Evolutionary conservation across 768 basidiomycete genomes (phyloP).

Genomic region (Daedaleopsis nitida): DNA sequence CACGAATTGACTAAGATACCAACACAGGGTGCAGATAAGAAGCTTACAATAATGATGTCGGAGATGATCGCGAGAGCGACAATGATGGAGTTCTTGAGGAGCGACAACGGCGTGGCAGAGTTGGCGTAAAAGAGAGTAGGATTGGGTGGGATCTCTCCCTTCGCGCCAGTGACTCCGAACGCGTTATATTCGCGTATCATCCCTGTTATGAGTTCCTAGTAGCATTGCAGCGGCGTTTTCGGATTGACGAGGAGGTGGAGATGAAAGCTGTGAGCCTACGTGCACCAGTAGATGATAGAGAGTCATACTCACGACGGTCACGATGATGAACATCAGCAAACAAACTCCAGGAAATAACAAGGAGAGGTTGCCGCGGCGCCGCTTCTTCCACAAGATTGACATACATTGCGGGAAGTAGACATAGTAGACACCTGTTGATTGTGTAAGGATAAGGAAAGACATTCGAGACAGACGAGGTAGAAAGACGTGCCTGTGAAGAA

Average conservation of each 20-base stretch:
- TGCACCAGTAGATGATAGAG: no score
- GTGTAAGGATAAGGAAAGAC: no score
- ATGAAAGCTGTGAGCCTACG: no score
- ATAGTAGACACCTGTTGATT: conserved; percentile 4
- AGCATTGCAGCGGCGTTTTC: no score
- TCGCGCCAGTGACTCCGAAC: background rate
- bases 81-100: conserved; percentile 1
- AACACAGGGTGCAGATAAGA: background rate
- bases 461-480: no score
- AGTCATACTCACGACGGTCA: background rate
- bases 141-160: background rate
- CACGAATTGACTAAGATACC: no score
- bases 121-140: background rate
- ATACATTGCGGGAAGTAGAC: conserved; percentile 4
- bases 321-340: background rate
- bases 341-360: background rate
- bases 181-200: background rate
- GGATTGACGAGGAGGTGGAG: no score
- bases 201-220: background rate
- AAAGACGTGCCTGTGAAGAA: conserved; percentile 4
- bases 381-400: background rate
- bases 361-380: background rate
- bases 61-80: background rate
- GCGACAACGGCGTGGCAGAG: background rate
- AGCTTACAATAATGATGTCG: conserved; percentile 1